Conservation (phyloP, 2,329 filamentous ascomycete species). For the Geosmithia flava region DNA sequence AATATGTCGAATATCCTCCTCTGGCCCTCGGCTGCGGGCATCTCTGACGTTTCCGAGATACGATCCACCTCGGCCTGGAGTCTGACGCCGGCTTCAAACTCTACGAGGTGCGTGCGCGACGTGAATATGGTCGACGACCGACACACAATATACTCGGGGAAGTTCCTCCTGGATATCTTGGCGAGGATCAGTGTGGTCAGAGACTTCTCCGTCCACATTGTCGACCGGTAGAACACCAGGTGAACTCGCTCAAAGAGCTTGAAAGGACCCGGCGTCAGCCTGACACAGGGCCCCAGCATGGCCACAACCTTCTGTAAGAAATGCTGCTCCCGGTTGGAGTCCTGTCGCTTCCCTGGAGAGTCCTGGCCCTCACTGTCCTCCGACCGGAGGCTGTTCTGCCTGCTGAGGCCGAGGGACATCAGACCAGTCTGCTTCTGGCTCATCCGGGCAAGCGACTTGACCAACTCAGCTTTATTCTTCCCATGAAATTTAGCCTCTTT, state of each 20-base stretch:
- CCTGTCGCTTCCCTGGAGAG: conserved; percentile 7
- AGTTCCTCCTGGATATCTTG: conserved; percentile 77
- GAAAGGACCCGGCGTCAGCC: conserved; percentile 59
- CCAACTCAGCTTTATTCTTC: conserved; percentile 74
- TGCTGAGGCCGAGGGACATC: conserved; percentile 53
- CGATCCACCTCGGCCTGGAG: conserved; percentile 73
- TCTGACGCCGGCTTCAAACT: conserved; percentile 79
- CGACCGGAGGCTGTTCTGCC: conserved; percentile 46
- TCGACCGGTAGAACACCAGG: conserved; percentile 89
- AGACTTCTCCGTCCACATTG: conserved; percentile 95
- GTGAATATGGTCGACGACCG: conserved; percentile 81
- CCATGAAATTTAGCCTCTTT: conserved; percentile 81
- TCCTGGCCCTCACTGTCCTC: conserved; percentile 23
- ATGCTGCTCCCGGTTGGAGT: conserved; percentile 56
- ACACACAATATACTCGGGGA: conserved; percentile 82
- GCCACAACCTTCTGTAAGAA: conserved; percentile 67
- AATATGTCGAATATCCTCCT: conserved; percentile 60
- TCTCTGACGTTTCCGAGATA: conserved; percentile 68
- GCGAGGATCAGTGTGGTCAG: conserved; percentile 89
- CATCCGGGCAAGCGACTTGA: conserved; percentile 59
- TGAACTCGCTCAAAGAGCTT: conserved; percentile 90
- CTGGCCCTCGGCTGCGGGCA: conserved; percentile 51
- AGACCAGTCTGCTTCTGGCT: conserved; percentile 67
- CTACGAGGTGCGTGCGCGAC: conserved; percentile 61
- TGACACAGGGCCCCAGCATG: conserved; percentile 71